These are phyloP conservation scores for Magnaporthales sp. DNA, from an alignment of 2,329 filamentous ascomycete species.

Conservation along the genomic window DNA sequence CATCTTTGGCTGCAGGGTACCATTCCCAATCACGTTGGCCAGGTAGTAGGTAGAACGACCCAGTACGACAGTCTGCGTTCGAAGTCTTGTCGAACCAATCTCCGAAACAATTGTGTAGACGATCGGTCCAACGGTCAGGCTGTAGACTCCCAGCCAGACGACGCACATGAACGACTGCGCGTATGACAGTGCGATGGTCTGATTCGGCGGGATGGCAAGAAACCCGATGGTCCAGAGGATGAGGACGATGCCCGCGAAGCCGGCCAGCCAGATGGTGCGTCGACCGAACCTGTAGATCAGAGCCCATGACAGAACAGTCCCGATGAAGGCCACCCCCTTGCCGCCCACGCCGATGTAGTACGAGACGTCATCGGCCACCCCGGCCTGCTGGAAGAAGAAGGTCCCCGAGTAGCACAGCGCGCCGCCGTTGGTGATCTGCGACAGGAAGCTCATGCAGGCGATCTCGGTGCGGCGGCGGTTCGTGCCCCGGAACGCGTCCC, in stretches of 20 bases:
- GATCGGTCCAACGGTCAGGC: conserved; percentile 33
- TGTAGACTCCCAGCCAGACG: conserved; percentile 35
- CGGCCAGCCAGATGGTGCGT: conserved; percentile 31
- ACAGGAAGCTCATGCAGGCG: conserved; percentile 29
- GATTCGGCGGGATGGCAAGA: conserved; percentile 25
- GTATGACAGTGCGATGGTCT: conserved; percentile 26
- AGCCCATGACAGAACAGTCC: conserved; percentile 33
- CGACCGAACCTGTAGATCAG: conserved; percentile 32
- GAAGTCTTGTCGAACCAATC: conserved; percentile 33
- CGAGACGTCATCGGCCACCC: conserved; percentile 25
- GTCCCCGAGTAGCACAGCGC: conserved; percentile 29
- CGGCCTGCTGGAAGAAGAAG: conserved; percentile 38
- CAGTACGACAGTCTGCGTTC: conserved; percentile 36
- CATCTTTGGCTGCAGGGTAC: conserved; percentile 27
- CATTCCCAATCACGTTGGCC: conserved; percentile 30
- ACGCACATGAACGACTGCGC: conserved; percentile 30
- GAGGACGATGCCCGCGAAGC: conserved; percentile 26
- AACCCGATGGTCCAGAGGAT: conserved; percentile 35
- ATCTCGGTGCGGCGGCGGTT: conserved; percentile 38
- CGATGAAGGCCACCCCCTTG: conserved; percentile 32
- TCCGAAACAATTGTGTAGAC: conserved; percentile 36
- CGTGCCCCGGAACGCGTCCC: conserved; percentile 38
- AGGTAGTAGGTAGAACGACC: conserved; percentile 32
- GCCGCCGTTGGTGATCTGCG: conserved; percentile 31
- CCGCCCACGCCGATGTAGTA: conserved; percentile 33